Base-by-base conservation (phyloP, 108 stramenopile species). In the Cyclotella kingstonii region DNA sequence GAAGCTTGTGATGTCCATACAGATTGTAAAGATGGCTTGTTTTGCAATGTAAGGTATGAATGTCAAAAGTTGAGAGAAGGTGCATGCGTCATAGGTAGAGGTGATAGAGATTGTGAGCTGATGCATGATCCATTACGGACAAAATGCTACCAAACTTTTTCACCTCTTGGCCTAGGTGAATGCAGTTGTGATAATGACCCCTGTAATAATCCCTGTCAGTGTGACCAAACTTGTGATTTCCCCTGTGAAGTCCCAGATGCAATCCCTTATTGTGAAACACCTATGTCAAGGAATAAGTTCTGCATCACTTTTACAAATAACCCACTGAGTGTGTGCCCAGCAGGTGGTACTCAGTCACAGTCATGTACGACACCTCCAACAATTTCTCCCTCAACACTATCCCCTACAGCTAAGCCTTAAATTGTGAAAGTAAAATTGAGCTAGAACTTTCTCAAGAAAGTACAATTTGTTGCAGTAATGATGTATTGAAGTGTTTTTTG, bases 161-260 rank as follows among this genome's bases (percentile, higher is more conserved):
- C 25, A 9, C 25, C 15, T 15, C 15, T 29, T 29, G 49, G 25
- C 9, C 19, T 2, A 50, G n/a, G n/a, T n/a, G n/a, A n/a, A n/a
- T 50, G 49, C 19, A 21, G 49, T 8, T 50, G 49, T 14, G 26
- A 50, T 15, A 50, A 50, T 29, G 49, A 50, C n/a, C 49, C 49
- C 12, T 21, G 12, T 7, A 29, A 29, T 2, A 27, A 2, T 15
- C 26, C 49, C n/a, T 50, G 49, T 15, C 3, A 29, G 31, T 50
- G 7, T 29, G 18, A 50, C 49, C 49, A 28, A n/a, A 50, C 49
- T 5, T 50, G 49, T 29, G 49, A 50, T 15, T 50, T 50, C 31
- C 49, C 49, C 9, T 50, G 49, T 29, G 29, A 50, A 29, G 31
- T 50, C 31, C n/a, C 3, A 15, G 49, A 50, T 28, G 49, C 49